Base-by-base conservation (phyloP, 1,139 yeast genomes). In the Saccharomyces hybrid region DNA sequence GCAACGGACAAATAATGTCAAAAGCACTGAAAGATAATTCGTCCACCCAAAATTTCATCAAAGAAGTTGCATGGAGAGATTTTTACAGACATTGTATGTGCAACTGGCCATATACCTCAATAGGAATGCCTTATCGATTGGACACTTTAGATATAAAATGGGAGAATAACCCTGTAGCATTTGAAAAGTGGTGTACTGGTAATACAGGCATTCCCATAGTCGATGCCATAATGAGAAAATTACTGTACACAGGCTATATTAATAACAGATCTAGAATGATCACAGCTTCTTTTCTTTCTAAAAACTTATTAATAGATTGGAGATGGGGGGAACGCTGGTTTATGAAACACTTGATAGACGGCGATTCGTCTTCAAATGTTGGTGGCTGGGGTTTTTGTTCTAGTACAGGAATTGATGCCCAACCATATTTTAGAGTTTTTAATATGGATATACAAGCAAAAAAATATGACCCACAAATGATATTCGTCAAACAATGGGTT, bases 381-480 rank as follows among this genome's bases (percentile, higher is more conserved):
- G 82, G 81, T 3, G 84, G 84, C 1, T 81, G 84, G 85, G 81
- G 81, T 1, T 79, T 79, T 63, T 70, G 78, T 52, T 73, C 81
- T 2, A 73, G 80, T 54, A 76, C 78, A 1, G 82, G 82, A 0
- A 75, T 77, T 14, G 81, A 78, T 60, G 78, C 81, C 1, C 84
- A 80, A 61, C 84, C 84, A 1, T 79, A 78, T 70, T 80, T 79
- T 63, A 70, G 84, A 34, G 75, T 80, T 20, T 78, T 81, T 65
- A 80, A 81, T 61, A 82, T 83, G 23, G 74, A 74, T 59, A 63
- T 77, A 1, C 85, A 81, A 59, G 74, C 80, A 32, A 75, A 74
- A 57, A 76, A 74, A 58, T 79, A 75, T 57, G 84, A 80, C 57
- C 72, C 73, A 0, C 65, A 74, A 3, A 83, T 82, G 4, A 65